phyloP scores from a whole-genome alignment of 2,329 filamentous ascomycete genomes.

The Ascochyta clinopodiicola region DNA sequence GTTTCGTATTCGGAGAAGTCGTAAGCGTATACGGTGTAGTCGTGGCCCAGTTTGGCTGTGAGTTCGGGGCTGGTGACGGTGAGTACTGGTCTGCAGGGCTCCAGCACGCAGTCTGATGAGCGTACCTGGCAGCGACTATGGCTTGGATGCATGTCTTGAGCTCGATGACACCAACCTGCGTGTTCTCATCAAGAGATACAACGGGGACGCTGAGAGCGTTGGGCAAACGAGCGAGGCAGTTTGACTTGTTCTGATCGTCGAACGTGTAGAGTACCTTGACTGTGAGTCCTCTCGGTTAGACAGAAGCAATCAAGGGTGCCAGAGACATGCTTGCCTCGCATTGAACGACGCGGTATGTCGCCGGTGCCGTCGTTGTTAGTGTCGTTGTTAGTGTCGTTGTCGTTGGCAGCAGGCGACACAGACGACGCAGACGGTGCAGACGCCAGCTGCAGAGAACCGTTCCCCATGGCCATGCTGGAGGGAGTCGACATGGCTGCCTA shows the following conservation, averaged over 20 bases:
- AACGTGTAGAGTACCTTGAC: constrained; percentile 98
- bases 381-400: constrained; percentile 23
- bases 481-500: constrained; percentile 46
- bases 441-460: constrained; percentile 31
- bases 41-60: constrained; percentile 71
- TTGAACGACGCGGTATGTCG: constrained; percentile 50
- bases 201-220: constrained; percentile 81
- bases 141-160: constrained; percentile 86
- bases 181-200: constrained; percentile 78
- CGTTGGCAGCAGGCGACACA: constrained; percentile 16
- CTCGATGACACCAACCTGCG: constrained; percentile 85
- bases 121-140: constrained; percentile 69
- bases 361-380: constrained; percentile 26
- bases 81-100: constrained; percentile 17
- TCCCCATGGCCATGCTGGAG: constrained; percentile 28
- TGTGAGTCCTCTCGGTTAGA: constrained; percentile 51
- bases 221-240: constrained; percentile 86
- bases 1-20: constrained; percentile 96
- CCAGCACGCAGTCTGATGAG: constrained; percentile 17
- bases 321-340: constrained; percentile 52
- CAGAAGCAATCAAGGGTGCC: constrained; percentile 6
- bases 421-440: constrained; percentile 22
- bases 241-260: constrained; percentile 84
- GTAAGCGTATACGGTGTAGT: constrained; percentile 97
- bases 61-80: constrained; percentile 78